Conservation (phyloP, 352 stramenopile genomes). For the Pythium sp. region DNA sequence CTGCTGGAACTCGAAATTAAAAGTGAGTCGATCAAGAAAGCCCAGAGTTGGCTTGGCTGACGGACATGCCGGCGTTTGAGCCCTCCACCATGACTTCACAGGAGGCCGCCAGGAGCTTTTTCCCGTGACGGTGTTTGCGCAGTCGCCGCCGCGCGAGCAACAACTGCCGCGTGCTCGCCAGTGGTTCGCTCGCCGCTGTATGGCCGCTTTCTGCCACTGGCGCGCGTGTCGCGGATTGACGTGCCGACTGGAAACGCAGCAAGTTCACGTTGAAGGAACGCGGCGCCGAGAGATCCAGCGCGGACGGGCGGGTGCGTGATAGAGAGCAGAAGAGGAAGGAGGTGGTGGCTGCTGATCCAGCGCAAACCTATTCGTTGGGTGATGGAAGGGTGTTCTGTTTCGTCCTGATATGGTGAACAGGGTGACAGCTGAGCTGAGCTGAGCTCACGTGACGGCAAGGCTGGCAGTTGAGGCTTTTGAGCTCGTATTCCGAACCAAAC, state of each 20-base stretch:
- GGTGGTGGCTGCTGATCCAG: background rate
- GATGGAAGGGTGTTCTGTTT: background rate
- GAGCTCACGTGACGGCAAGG: background rate
- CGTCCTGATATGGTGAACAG: background rate
- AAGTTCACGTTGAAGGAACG: conserved; percentile 8
- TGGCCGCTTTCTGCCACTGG: conserved; percentile 4
- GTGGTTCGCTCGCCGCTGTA: conserved; percentile 3
- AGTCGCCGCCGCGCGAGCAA: background rate
- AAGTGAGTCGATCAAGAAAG: conserved; percentile 7
- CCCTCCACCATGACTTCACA: conserved; percentile 7
- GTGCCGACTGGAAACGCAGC: conserved; percentile 4
- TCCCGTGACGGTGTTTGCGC: conserved; percentile 13
- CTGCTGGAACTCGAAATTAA: conserved; percentile 6
- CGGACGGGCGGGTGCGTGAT: background rate
- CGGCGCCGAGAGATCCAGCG: conserved; percentile 4
- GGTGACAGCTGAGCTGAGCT: background rate
- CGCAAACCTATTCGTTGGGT: background rate
- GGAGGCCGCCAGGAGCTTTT: conserved; percentile 7
- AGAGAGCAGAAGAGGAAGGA: conserved; percentile 1
- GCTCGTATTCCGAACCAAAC: background rate
- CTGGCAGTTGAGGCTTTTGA: background rate
- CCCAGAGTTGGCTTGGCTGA: conserved; percentile 1
- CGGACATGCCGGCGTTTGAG: background rate
- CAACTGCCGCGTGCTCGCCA: background rate
- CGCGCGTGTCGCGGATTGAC: conserved; percentile 4